Base-by-base conservation (phyloP, 495 filamentous ascomycete species). In the Pyrenopolyporus hunteri region DNA sequence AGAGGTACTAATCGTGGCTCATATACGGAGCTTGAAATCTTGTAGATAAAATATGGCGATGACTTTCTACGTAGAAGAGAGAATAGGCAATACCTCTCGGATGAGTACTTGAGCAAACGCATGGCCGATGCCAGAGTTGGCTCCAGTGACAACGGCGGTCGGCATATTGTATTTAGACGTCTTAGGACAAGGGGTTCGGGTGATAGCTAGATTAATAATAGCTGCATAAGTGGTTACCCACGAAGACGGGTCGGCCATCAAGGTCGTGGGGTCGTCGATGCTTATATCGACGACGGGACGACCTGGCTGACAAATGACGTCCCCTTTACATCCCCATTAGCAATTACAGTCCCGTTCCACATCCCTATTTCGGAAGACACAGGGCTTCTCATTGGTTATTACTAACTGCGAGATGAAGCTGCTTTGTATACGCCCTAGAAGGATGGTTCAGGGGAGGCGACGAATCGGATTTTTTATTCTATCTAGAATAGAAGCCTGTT, bases 41-140 rank as follows among this genome's bases (percentile, higher is more conserved):
- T n/a, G n/a, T n/a, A n/a, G n/a, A n/a, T n/a, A n/a, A n/a, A n/a
- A n/a, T n/a, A n/a, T n/a, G n/a, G n/a, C n/a, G n/a, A n/a, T n/a
- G n/a, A n/a, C n/a, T n/a, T n/a, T n/a, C n/a, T n/a, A n/a, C n/a
- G n/a, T n/a, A 51, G 2, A 5, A 20, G 25, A 29, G 14, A 20
- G 16, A 14, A 22, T 28, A 25, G 3, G 22, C 4, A 16, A 36
- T 47, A 50, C 51, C 59, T 62, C 51, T 35, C 20, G 26, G n/a
- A 72, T 54, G 49, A 78, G 66, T 20, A 59, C 35, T 20, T 59
- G 46, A 28, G 74, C 74, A 10, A 83, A 57, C n/a, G 71, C 67
- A 39, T 71, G 71, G 37, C 82, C 78, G 28, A 75, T 73, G 19
- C 72, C 73, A 1, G 53, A 80, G 36, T 77, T 78, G 58, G 76